Conservation (phyloP, 495 filamentous ascomycete species). For the Talaromyces borbonicus region DNA sequence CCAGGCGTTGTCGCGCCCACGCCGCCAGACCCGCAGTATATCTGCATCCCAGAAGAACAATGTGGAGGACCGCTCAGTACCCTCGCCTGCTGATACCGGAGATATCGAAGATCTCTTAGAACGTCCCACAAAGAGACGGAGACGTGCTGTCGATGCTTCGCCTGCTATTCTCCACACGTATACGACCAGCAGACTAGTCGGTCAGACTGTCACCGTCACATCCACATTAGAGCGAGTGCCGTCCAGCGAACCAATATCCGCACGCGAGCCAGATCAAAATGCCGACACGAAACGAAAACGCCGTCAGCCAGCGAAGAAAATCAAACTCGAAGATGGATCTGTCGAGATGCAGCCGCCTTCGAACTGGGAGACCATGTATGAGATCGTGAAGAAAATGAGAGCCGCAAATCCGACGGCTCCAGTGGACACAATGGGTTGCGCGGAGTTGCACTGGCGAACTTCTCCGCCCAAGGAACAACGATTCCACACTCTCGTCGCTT, state of each 20-base stretch:
- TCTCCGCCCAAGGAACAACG: slow-evolving; percentile 50
- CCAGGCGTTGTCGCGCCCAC: slow-evolving; percentile 33
- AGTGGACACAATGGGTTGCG: slow-evolving; percentile 97
- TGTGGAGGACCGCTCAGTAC: no score
- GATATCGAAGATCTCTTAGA: slow-evolving; percentile 61
- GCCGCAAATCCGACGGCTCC: slow-evolving; percentile 61
- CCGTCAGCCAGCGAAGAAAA: slow-evolving; percentile 56
- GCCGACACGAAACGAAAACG: slow-evolving; percentile 24
- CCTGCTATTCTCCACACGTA: slow-evolving; percentile 15
- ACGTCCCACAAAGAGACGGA: slow-evolving; percentile 40
- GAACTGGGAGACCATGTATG: slow-evolving; percentile 80
- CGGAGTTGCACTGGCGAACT: slow-evolving; percentile 47
- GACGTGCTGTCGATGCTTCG: slow-evolving; percentile 20
- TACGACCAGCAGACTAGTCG: neutral
- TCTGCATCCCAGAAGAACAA: no score
- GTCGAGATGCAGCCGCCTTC: slow-evolving; percentile 55
- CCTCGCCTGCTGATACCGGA: slow-evolving; percentile 31
- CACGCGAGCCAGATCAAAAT: no score
- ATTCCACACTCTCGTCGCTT: slow-evolving; percentile 81
- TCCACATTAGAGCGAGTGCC: no score
- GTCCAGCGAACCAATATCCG: no score
- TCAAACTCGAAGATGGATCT: slow-evolving; percentile 45
- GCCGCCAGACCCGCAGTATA: slow-evolving; percentile 30
- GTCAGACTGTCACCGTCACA: neutral
- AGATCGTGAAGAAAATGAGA: slow-evolving; percentile 69